Evolutionary conservation across 106 monocot species (phyloP).

Genomic region (Dendrobium nobile): DNA sequence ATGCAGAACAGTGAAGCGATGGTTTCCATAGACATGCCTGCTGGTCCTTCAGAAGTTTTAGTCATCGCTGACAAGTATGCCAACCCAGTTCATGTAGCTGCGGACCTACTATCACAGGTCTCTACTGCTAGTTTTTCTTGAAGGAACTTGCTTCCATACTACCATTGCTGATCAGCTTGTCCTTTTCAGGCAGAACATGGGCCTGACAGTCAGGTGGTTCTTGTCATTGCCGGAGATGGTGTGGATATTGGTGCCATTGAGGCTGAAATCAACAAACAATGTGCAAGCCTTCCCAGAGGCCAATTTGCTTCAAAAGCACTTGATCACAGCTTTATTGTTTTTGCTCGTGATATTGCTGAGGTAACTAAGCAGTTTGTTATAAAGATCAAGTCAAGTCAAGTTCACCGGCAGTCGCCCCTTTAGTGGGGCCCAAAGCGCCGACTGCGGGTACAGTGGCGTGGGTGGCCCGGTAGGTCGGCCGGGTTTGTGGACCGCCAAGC

Average conservation of each 20-base stretch:
- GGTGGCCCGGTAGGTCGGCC: no score
- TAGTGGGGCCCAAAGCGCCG: no score
- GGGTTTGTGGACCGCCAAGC: no score
- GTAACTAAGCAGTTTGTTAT: constrained; percentile 12
- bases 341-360: constrained; percentile 80
- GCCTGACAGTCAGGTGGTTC: constrained; percentile 97
- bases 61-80: constrained; percentile 93
- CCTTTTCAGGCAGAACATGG: constrained; percentile 87
- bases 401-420: not conserved
- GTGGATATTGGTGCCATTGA: constrained; percentile 67
- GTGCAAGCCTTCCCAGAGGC: constrained; percentile 70
- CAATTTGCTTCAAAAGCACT: constrained; percentile 91
- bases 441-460: no score
- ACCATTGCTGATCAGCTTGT: not conserved
- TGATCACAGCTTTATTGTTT: constrained; percentile 73
- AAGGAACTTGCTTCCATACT: not conserved
- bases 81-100: constrained; percentile 77
- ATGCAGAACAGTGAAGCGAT: constrained; percentile 97
- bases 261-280: constrained; percentile 66
- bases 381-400: not conserved
- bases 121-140: not conserved
- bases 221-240: constrained; percentile 74
- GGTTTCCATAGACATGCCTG: constrained; percentile 98
- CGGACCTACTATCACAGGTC: constrained; percentile 95
- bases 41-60: constrained; percentile 93